Conservation (phyloP, 2,329 filamentous ascomycete species). For the Clonostachys rosea region DNA sequence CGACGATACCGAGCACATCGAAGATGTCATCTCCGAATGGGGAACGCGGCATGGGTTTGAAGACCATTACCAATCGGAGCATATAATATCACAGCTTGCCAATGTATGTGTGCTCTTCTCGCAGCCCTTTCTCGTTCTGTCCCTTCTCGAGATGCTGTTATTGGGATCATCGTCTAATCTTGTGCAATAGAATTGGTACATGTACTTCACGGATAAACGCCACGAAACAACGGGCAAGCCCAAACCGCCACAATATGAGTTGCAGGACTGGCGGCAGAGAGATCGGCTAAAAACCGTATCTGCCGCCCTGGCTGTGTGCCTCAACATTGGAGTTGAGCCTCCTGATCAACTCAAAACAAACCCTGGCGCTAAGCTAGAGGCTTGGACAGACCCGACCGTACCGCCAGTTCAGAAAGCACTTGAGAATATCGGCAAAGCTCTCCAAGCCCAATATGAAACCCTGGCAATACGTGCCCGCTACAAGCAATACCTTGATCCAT, state of each 20-base stretch:
- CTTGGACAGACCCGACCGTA: conserved; percentile 89
- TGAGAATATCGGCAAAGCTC: conserved; percentile 89
- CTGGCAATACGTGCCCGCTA: conserved; percentile 93
- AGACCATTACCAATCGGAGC: conserved; percentile 84
- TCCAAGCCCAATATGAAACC: conserved; percentile 96
- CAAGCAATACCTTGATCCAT: conserved; percentile 94
- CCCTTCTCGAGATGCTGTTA: neutral
- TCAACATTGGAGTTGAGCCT: conserved; percentile 96
- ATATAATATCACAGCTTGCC: conserved; percentile 79
- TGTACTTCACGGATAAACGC: conserved; percentile 98
- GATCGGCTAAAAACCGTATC: conserved; percentile 96
- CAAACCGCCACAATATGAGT: conserved; percentile 57
- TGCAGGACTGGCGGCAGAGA: conserved; percentile 96
- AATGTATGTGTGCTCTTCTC: conserved; percentile 52
- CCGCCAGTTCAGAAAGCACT: conserved; percentile 79
- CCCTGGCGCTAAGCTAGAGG: conserved; percentile 89
- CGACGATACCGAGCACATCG: conserved; percentile 30
- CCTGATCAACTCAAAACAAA: conserved; percentile 95
- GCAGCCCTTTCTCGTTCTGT: conserved; percentile 1
- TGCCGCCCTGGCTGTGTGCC: conserved; percentile 85
- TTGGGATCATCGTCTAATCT: neutral
- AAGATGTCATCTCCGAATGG: conserved; percentile 46
- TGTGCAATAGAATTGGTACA: conserved; percentile 79
- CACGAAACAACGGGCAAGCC: conserved; percentile 92
- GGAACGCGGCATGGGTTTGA: conserved; percentile 82